Evolutionary conservation across 441 rosid genomes (phyloP).

Genomic region (Adansonia madagascariensis): DNA sequence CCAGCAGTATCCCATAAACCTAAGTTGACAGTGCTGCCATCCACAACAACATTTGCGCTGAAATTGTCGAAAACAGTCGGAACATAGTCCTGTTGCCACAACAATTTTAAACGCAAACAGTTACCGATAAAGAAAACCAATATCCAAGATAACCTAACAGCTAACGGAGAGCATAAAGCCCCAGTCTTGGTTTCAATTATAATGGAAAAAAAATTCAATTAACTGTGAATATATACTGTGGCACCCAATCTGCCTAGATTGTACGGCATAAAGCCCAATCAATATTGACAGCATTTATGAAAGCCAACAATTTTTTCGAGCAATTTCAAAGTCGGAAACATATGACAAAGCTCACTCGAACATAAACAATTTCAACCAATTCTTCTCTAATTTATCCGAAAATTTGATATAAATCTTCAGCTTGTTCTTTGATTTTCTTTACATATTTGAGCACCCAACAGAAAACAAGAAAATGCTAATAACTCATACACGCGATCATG

Average conservation of each 20-base stretch:
- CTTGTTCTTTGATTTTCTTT: background rate
- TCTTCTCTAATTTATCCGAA: background rate
- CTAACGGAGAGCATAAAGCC: background rate
- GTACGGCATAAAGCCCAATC: background rate
- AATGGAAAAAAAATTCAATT: background rate
- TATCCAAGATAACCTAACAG: background rate
- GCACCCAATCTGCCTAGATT: background rate
- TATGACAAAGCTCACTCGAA: background rate
- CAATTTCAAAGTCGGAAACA: background rate
- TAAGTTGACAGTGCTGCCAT: slow-evolving; percentile 76
- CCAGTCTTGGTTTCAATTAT: background rate
- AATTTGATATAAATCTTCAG: background rate
- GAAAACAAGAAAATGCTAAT: background rate
- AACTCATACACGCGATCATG: slow-evolving; percentile 1
- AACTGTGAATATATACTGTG: background rate
- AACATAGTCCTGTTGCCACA: slow-evolving; percentile 69
- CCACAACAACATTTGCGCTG: slow-evolving; percentile 86
- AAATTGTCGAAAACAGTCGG: slow-evolving; percentile 85
- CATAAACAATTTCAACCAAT: background rate
- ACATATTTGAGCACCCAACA: background rate
- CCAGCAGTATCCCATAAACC: slow-evolving; percentile 87
- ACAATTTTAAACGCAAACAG: slow-evolving; percentile 24
- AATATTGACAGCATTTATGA: slow-evolving; percentile 7
- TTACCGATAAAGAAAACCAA: background rate
- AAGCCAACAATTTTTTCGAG: background rate